Base-by-base conservation (phyloP, 148 eudicot species). In the Chenopodium berlandieri region DNA sequence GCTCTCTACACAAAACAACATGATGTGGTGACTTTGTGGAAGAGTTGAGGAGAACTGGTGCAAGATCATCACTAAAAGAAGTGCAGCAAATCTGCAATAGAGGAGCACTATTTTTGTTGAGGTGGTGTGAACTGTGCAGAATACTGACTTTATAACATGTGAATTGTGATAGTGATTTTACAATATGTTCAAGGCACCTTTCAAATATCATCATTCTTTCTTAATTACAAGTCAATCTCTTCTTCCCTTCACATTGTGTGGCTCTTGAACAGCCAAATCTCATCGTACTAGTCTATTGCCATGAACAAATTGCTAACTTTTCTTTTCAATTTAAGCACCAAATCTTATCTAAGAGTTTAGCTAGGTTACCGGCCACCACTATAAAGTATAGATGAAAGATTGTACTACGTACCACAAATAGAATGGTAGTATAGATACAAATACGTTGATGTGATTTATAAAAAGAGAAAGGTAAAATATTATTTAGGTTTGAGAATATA, bases 221-320 rank as follows among this genome's bases (percentile, higher is more conserved):
- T 40, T 40, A 40, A 40, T 40, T 40, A 40, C n/a, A n/a, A 80
- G 77, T 80, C 77, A 73, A 80, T 68, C 52, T 27, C 78, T 46
- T 63, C 75, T 66, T 47, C 30, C 22, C 50, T 31, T 78, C 81
- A 66, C 83, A 75, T 75, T 81, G 66, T 65, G 83, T 74, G 83
- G 83, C 66, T 27, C 74, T 12, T 75, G 79, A 46, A 65, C 63
- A 67, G 50, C 52, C 73, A 66, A 31, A 62, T 80, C 62, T 9
- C 76, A 71, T 37, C 34, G 69, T 40, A 69, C 67, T 78, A 17
- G 17, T 56, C 14, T 54, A 54, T 4, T 56, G 22, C 27, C 60
- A 17, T 56, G 47, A 69, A 2, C 72, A 69, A 20, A 67, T 47
- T n/a, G 10, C 62, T 46, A 23, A 77, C 37, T 30, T 40, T 34